Percentiles rank a stretch among this genome's conserved stretches.
Evolutionary conservation across 1,284 basidiomycete species (phyloP).

Genomic region (Microbotryum intermedium): DNA sequence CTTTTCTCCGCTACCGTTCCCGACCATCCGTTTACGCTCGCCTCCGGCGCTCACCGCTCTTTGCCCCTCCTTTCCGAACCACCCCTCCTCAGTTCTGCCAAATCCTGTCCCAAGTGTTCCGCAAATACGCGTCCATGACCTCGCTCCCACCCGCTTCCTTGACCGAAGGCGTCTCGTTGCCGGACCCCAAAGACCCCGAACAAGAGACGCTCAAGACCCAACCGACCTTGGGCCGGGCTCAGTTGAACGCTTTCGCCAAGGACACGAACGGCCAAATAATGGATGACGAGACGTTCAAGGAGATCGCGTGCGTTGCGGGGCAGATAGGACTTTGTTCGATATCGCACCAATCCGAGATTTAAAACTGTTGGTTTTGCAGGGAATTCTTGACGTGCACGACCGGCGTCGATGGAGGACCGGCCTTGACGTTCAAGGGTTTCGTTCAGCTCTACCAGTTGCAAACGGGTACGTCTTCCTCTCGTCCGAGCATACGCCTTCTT

Average conservation of each 20-base stretch:
- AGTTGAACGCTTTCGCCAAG: conserved; percentile 13
- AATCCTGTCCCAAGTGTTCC: no score
- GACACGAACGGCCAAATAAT: conserved; percentile 17
- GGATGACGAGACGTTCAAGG: conserved; percentile 2
- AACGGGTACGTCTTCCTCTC: conserved; percentile 1
- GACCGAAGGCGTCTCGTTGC: no score
- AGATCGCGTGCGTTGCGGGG: background rate
- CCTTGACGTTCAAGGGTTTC: conserved; percentile 17
- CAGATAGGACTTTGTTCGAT: no score
- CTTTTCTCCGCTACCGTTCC: no score
- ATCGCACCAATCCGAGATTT: background rate
- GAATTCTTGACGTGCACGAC: background rate
- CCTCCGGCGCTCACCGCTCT: no score
- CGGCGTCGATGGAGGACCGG: background rate
- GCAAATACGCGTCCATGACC: no score
- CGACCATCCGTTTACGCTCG: no score
- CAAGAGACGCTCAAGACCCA: background rate
- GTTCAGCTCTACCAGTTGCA: conserved; percentile 21
- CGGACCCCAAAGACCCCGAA: no score
- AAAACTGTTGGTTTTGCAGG: background rate
- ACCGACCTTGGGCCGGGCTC: conserved; percentile 1
- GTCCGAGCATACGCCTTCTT: background rate
- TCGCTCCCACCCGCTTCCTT: no score
- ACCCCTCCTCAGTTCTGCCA: no score
- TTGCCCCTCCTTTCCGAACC: no score